These are phyloP conservation scores for Endoconidiophora polonica DNA, from an alignment of 2,329 filamentous ascomycete genomes.

Conservation along the genomic window DNA sequence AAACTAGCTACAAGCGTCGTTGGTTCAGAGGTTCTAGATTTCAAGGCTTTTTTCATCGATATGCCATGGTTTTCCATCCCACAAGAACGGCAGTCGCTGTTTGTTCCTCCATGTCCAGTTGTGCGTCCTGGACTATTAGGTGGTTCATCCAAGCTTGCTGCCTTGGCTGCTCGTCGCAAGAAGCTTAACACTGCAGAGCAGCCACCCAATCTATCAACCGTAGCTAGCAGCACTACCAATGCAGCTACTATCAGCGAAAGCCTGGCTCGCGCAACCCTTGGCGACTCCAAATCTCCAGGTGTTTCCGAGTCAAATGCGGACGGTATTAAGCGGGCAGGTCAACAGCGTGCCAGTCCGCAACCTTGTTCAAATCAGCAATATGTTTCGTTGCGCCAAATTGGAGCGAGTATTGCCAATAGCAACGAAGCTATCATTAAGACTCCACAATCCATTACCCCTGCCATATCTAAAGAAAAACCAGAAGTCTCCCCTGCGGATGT, in stretches of 20 bases:
- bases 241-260: not conserved
- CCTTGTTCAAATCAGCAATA: constrained; percentile 1
- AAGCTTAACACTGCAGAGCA: constrained; percentile 53
- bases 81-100: constrained; percentile 43
- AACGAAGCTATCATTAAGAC: not conserved
- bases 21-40: not conserved
- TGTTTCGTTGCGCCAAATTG: not conserved
- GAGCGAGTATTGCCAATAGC: too few relatives aligned
- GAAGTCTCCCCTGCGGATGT: not conserved
- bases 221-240: not conserved
- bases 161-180: constrained; percentile 69
- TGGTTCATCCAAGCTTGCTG: constrained; percentile 76
- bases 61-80: constrained; percentile 74
- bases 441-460: not conserved
- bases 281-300: not conserved
- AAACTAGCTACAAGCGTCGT: not conserved
- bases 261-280: constrained; percentile 2
- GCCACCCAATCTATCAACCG: not conserved
- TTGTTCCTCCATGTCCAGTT: constrained; percentile 41
- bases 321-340: not conserved
- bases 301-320: not conserved
- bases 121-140: constrained; percentile 52
- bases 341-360: not conserved
- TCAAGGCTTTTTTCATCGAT: constrained; percentile 52
- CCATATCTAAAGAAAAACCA: not conserved